These are phyloP conservation scores for Pleurotus citrinopileatus DNA, from an alignment of 768 basidiomycete species.

Conservation along the genomic window DNA sequence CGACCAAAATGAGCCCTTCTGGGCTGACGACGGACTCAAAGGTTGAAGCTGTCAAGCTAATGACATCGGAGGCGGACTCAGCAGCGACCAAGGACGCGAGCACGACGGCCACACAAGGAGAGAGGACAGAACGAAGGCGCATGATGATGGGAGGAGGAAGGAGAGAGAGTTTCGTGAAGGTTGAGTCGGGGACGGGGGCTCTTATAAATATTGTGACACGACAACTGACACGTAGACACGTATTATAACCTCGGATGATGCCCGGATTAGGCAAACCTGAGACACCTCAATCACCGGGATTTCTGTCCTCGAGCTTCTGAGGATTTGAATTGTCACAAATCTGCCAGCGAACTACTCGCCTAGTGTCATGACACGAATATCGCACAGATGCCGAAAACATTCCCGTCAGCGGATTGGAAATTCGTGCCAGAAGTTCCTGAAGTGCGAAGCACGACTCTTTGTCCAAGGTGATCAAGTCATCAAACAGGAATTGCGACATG, in stretches of 20 bases:
- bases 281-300: not conserved
- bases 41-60: constrained; percentile 65
- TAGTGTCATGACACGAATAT: not conserved
- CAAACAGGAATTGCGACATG: too few relatives aligned
- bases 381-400: constrained; percentile 5
- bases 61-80: constrained; percentile 73
- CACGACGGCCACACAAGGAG: constrained; percentile 46
- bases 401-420: constrained; percentile 1
- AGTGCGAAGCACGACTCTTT: too few relatives aligned
- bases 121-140: constrained; percentile 59
- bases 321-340: not conserved
- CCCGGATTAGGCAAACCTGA: constrained; percentile 9
- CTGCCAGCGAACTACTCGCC: constrained; percentile 1
- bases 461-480: too few relatives aligned
- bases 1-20: constrained; percentile 81
- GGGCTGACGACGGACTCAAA: constrained; percentile 65
- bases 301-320: not conserved
- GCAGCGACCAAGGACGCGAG: constrained; percentile 50
- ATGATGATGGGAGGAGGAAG: constrained; percentile 34
- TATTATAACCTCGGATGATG: constrained; percentile 6
- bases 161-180: not conserved
- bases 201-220: constrained; percentile 11
- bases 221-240: constrained; percentile 50
- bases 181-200: not conserved
- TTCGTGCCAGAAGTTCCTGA: too few relatives aligned